Percentiles rank a stretch among this genome's conserved stretches.
These are phyloP conservation scores for Cladosporium sp. DNA, from an alignment of 2,329 filamentous ascomycete genomes.

Conservation along the genomic window DNA sequence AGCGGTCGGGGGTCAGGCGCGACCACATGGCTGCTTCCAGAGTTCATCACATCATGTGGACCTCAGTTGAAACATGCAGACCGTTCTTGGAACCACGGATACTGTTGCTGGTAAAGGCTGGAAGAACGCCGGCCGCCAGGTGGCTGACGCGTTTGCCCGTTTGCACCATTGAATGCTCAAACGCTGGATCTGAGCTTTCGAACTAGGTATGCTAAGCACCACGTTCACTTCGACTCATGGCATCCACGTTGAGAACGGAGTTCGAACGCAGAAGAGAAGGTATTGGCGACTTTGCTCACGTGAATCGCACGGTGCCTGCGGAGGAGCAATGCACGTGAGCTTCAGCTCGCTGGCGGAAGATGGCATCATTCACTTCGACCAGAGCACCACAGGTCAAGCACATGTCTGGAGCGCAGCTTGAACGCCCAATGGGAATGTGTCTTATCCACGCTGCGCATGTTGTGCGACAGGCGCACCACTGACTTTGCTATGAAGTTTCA, in stretches of 20 bases:
- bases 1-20: background rate
- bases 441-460: too few species aligned
- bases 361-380: too few species aligned
- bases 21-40: background rate
- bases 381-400: too few species aligned
- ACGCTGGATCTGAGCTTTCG: background rate
- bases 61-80: conserved; percentile 4
- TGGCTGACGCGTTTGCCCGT: conserved; percentile 7
- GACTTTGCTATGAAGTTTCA: too few species aligned
- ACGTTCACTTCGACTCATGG: background rate
- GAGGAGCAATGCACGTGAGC: too few species aligned
- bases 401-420: too few species aligned
- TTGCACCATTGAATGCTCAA: background rate
- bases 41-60: background rate
- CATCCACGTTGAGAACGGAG: background rate
- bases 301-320: background rate
- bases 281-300: background rate
- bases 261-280: background rate
- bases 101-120: background rate
- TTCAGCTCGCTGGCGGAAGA: background rate
- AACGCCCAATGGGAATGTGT: too few species aligned
- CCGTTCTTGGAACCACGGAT: background rate
- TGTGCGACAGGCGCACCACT: too few species aligned
- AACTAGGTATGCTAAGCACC: background rate
- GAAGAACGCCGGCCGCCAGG: conserved; percentile 3